Base-by-base conservation (phyloP, 768 basidiomycete genomes). In the Pleurotus platypus region DNA sequence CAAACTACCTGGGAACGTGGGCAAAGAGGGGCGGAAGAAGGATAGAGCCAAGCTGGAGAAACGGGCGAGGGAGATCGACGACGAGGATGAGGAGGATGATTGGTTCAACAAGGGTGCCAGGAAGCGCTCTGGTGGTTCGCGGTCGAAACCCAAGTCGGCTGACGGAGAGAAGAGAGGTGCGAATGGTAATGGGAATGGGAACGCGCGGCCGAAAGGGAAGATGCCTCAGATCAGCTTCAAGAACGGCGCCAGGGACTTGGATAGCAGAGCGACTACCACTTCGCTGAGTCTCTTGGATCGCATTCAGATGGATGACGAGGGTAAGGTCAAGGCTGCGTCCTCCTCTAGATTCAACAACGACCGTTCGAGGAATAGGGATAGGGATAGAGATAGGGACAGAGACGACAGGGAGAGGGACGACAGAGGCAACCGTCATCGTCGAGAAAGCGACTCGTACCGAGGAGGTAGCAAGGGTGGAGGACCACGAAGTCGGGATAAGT, bases 1-100 rank as follows among this genome's bases (percentile, higher is more conserved):
- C 35, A 63, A 66, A 51, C 67, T 78, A 40, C 70, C 72, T 0
- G 72, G 75, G 37, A 77, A 86, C 58, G 89, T 92, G 30, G 90
- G 90, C 15, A 81, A 75, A 64, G 81, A 81, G 60, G 87, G 78
- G 2, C 81, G 79, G 60, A 77, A 77, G 58, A 90, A 86, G 66
- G 80, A 84, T 50, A 80, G 73, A 46, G 82, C 77, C 37, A 78
- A 73, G 56, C 65, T 89, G 68, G 81, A 79, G 61, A 77, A 77
- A 62, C 78, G 76, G 56, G 81, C 78, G 24, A 69, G 63, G 30
- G 63, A 73, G 53, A 71, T 73, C 58, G 59, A 70, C 58, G 73
- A 71, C n/a, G 78, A 78, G 20, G 78, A 83, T 18, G 86, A 89
- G 48, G 66, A 66, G 2, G 80, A 79, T 47, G 84, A 89, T 67